A percentile compares a stretch with the other conserved stretches of the same genome.
Conservation (phyloP, 106 monocot genomes). For the Triglochin maritima region DNA sequence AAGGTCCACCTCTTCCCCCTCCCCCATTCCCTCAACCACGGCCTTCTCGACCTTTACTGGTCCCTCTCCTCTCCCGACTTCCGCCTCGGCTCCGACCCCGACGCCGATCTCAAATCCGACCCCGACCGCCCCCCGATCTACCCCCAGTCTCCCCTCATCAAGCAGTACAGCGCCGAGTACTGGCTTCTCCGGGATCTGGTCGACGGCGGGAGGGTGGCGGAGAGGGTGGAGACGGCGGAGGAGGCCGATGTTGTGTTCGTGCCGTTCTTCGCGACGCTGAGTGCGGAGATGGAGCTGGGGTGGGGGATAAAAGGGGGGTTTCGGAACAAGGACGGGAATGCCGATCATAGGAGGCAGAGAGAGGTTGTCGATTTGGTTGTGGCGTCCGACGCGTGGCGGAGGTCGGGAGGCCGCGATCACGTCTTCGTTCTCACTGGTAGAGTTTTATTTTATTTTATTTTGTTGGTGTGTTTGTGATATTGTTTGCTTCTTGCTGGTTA, state of each 20-base stretch:
- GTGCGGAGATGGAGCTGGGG: constrained; percentile 92
- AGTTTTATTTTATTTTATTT: neutral
- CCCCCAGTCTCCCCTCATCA: constrained; percentile 62
- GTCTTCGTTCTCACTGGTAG: constrained; percentile 70
- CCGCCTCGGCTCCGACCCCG: constrained; percentile 44
- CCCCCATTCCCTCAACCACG: constrained; percentile 62
- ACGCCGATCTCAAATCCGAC: constrained; percentile 8
- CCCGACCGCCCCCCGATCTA: constrained; percentile 10
- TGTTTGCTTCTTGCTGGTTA: neutral
- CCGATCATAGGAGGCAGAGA: constrained; percentile 54
- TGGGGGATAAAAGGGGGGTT: constrained; percentile 77
- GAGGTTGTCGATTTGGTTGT: constrained; percentile 49
- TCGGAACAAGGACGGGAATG: constrained; percentile 60
- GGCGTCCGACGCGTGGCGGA: constrained; percentile 41
- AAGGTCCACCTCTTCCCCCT: constrained; percentile 56
- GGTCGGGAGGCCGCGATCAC: constrained; percentile 62
- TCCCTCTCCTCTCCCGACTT: constrained; percentile 58
- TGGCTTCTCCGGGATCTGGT: constrained; percentile 69
- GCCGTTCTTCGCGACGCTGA: constrained; percentile 83
- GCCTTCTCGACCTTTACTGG: constrained; percentile 81
- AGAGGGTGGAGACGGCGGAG: constrained; percentile 27
- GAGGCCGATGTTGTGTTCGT: constrained; percentile 74
- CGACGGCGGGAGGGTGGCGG: constrained; percentile 14
- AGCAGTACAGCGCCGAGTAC: constrained; percentile 85
- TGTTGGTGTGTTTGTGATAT: neutral